Base-by-base conservation (phyloP, 2,329 filamentous ascomycete genomes). In the Claviceps quebecensis region DNA sequence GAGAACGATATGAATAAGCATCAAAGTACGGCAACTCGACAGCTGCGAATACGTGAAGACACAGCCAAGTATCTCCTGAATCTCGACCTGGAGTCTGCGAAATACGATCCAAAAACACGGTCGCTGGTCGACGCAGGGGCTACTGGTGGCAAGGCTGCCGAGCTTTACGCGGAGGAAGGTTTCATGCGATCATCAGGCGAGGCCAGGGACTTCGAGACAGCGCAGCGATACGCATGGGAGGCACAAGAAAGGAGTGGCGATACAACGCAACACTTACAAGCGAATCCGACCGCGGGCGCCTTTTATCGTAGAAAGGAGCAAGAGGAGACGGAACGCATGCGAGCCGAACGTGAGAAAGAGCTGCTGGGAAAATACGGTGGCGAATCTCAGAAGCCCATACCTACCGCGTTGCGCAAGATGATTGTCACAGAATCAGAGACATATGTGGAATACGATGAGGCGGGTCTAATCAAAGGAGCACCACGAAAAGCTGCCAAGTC, bases 51-150 rank as follows among this genome's bases (percentile, higher is more conserved):
- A 65, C 80, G 93, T 65, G 93, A 98, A 70, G 93, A 98, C 65
- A 98, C 93, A 0, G 93, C 93, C 22, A 97, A 96, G 63, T 98
- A 98, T 64, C 75, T 98, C 2, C 73, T 96, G 8, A 97, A 97
- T 63, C 78, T 98, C 29, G 93, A 98, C 63, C 76, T 95, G 2
- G 93, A 98, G 61, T 96, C 90, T 1, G 93, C 94, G 1, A 94
- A 95, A 66, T 98, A 98, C 69, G 91, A 98, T 62, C 93, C 93
- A 0, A 98, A 98, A 65, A 96, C 90, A 13, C 79, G 93, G 60
- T 84, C 86, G 8, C 87, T 98, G 75, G 85, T 95, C 22, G 87
- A 95, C 62, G 82, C 80, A 56, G 88, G 89, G 47, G 88, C 86
- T 6, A 86, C 83, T 36, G 79, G 79, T 22, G 88, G 94, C 69